These are phyloP conservation scores for Xylaria sp. DNA, from an alignment of 2,329 filamentous ascomycete species.

Conservation along the genomic window DNA sequence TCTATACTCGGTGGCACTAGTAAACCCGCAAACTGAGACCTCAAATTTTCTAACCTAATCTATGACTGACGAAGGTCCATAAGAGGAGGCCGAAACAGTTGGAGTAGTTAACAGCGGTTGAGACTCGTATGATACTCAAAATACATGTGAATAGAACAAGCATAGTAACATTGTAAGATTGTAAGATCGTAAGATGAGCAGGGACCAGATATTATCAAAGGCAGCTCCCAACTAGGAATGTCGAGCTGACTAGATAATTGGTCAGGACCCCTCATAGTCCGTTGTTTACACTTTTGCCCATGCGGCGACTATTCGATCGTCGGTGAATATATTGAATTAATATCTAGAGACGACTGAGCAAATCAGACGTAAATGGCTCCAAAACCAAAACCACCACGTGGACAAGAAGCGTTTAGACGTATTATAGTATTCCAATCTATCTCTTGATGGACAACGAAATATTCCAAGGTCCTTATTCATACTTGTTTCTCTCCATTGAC, in stretches of 20 bases:
- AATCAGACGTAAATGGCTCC: background rate
- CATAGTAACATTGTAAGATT: too few species aligned
- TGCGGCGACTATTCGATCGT: background rate
- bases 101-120: background rate
- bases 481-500: background rate
- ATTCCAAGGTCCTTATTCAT: background rate
- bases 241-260: background rate
- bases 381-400: background rate
- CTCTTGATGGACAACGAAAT: background rate
- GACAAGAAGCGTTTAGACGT: background rate
- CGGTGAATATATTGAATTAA: background rate
- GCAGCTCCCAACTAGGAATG: background rate
- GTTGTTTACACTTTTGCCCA: background rate
- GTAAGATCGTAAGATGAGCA: background rate
- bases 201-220: background rate
- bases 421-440: constrained; percentile 5
- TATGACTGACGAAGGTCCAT: background rate
- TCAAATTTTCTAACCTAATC: background rate
- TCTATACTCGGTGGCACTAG: too few species aligned
- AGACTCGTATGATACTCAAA: background rate
- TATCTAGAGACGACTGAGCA: background rate
- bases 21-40: background rate
- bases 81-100: background rate
- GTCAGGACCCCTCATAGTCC: background rate
- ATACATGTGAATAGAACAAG: background rate